Evolutionary conservation across 2,329 filamentous ascomycete genomes (phyloP).

Genomic region (Aspergillus thermomutatus): DNA sequence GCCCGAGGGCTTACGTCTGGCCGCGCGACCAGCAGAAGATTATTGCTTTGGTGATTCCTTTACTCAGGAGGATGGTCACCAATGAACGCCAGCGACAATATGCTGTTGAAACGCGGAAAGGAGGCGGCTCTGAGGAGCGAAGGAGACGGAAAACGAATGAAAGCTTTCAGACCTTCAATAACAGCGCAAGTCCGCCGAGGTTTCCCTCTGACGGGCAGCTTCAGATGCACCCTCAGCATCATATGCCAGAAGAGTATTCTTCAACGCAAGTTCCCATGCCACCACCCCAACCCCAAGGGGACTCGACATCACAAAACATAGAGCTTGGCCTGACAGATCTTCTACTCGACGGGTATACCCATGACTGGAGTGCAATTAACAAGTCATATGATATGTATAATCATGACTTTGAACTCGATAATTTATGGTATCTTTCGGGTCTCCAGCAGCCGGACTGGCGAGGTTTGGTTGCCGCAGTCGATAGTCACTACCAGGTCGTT

Average conservation of each 20-base stretch:
- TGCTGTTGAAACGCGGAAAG: constrained; percentile 54
- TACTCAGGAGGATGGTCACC: constrained; percentile 57
- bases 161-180: constrained; percentile 23
- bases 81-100: constrained; percentile 59
- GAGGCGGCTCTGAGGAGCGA: constrained; percentile 38
- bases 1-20: constrained; percentile 47
- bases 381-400: constrained; percentile 40
- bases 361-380: constrained; percentile 37
- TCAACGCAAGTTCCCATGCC: constrained; percentile 21
- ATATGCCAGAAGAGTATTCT: constrained; percentile 22
- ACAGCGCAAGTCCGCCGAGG: constrained; percentile 17
- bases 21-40: constrained; percentile 54
- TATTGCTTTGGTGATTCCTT: constrained; percentile 55
- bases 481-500: constrained; percentile 41
- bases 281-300: constrained; percentile 24
- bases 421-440: constrained; percentile 40
- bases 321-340: constrained; percentile 36
- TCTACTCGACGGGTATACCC: constrained; percentile 36
- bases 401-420: constrained; percentile 39
- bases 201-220: constrained; percentile 30
- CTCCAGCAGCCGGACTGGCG: constrained; percentile 42
- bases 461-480: constrained; percentile 42
- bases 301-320: constrained; percentile 16
- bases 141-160: constrained; percentile 36
- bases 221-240: constrained; percentile 27